Evolutionary conservation across 2,329 filamentous ascomycete genomes (phyloP).

Genomic region (Aspergillus aculeatinus): DNA sequence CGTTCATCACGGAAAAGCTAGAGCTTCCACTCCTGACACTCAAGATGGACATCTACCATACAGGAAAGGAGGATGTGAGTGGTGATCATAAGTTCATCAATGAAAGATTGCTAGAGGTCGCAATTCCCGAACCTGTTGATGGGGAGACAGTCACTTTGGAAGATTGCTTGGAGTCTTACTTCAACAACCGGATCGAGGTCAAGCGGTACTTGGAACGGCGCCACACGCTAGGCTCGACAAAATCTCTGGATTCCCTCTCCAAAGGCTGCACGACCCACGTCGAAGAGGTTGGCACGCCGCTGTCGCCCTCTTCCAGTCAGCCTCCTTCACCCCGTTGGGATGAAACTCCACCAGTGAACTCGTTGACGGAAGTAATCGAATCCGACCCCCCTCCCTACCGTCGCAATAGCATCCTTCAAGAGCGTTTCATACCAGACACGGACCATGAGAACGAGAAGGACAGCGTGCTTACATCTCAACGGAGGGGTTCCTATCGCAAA

Average conservation of each 20-base stretch:
- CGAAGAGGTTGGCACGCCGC: slow-evolving; percentile 45
- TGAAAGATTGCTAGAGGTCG: slow-evolving; percentile 84
- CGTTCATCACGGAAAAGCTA: slow-evolving; percentile 87
- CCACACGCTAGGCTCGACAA: slow-evolving; percentile 54
- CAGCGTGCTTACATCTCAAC: slow-evolving; percentile 31
- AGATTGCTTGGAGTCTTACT: slow-evolving; percentile 89
- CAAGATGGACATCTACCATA: slow-evolving; percentile 93
- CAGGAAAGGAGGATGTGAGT: slow-evolving; percentile 75
- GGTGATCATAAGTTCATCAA: slow-evolving; percentile 96
- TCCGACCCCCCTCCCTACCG: slow-evolving; percentile 29
- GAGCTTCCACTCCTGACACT: slow-evolving; percentile 83
- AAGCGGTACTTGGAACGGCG: slow-evolving; percentile 68
- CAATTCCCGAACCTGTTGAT: slow-evolving; percentile 68
- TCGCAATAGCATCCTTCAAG: slow-evolving; percentile 44
- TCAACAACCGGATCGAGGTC: slow-evolving; percentile 91
- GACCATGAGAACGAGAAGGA: slow-evolving; percentile 43
- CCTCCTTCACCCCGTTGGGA: slow-evolving; percentile 22
- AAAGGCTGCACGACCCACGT: slow-evolving; percentile 43
- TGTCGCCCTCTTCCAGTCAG: slow-evolving; percentile 34
- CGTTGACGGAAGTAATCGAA: slow-evolving; percentile 28
- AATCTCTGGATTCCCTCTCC: slow-evolving; percentile 36
- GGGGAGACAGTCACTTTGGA: slow-evolving; percentile 75
- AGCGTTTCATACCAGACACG: slow-evolving; percentile 43
- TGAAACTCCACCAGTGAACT: slow-evolving; percentile 25
- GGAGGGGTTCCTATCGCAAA: slow-evolving; percentile 57